phyloP scores from a whole-genome alignment of 768 basidiomycete species.

The Artomyces pyxidatus region DNA sequence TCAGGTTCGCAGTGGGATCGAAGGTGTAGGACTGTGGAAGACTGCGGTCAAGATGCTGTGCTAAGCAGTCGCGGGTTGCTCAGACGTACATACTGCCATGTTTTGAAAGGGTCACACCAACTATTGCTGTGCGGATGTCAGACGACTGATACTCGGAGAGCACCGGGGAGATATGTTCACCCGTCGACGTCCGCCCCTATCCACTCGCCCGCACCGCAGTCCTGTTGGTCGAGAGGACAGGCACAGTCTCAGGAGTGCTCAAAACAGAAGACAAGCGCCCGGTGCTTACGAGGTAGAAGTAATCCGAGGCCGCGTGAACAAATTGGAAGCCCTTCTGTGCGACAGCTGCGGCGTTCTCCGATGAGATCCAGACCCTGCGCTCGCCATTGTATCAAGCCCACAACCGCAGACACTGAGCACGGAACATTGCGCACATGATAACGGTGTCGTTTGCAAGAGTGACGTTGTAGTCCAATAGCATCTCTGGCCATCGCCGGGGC shows the following conservation, averaged over 20 bases:
- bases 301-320: conserved; percentile 64
- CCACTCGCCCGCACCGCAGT: conserved; percentile 1
- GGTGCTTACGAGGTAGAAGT: conserved; percentile 60
- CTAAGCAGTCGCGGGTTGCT: too few species aligned
- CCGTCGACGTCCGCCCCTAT: background rate
- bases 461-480: conserved; percentile 31
- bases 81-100: conserved; percentile 25
- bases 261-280: background rate
- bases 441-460: conserved; percentile 25
- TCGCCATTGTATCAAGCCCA: conserved; percentile 57
- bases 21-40: conserved; percentile 27
- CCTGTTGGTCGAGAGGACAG: conserved; percentile 4
- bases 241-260: background rate
- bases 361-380: conserved; percentile 67
- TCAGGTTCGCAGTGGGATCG: conserved; percentile 26
- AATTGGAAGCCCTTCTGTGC: conserved; percentile 52
- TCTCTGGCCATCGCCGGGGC: conserved; percentile 12
- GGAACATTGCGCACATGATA: conserved; percentile 7
- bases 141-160: background rate
- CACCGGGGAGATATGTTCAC: background rate
- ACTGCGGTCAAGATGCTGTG: too few species aligned
- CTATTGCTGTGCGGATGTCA: conserved; percentile 6
- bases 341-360: conserved; percentile 48
- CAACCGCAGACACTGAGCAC: conserved; percentile 23
- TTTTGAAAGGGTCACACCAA: conserved; percentile 29